Conservation (phyloP, 1,284 basidiomycete species). For the Pseudozyma thailandica region DNA sequence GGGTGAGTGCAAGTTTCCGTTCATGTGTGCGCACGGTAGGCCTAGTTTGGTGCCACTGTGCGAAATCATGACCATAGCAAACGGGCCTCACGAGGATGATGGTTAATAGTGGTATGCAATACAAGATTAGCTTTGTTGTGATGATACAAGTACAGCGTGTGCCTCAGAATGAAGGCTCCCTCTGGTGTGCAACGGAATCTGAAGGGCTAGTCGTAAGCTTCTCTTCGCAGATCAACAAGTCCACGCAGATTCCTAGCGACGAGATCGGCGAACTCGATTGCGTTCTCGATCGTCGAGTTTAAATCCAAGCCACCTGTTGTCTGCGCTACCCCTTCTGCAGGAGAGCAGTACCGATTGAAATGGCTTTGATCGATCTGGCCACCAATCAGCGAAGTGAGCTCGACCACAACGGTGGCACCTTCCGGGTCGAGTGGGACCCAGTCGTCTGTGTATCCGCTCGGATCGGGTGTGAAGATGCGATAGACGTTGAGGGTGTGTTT, state of each 20-base stretch:
- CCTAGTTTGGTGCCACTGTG: constrained; percentile 36
- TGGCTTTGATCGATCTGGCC: constrained; percentile 36
- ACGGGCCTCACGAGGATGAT: neutral
- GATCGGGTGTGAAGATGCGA: constrained; percentile 44
- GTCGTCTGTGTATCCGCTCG: constrained; percentile 32
- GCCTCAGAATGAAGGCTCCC: too few species aligned
- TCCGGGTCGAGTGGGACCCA: constrained; percentile 39
- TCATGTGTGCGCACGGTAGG: constrained; percentile 90
- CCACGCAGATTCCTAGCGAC: constrained; percentile 32
- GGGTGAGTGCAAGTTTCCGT: constrained; percentile 80
- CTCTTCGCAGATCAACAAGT: constrained; percentile 34
- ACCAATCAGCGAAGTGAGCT: constrained; percentile 25
- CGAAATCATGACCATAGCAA: constrained; percentile 3
- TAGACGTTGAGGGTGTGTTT: constrained; percentile 33
- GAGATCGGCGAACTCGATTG: constrained; percentile 29
- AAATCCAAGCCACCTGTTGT: constrained; percentile 16
- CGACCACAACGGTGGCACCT: constrained; percentile 35
- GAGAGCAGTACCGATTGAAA: constrained; percentile 27
- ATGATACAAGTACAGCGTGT: constrained; percentile 14
- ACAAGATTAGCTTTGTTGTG: neutral
- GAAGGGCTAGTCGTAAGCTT: constrained; percentile 19
- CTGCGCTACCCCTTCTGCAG: constrained; percentile 2
- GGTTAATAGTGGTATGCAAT: neutral
- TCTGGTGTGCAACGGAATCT: neutral
- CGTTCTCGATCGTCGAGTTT: constrained; percentile 33